These are phyloP conservation scores for Mycena sp. DNA, from an alignment of 1,284 basidiomycete species.

Conservation along the genomic window DNA sequence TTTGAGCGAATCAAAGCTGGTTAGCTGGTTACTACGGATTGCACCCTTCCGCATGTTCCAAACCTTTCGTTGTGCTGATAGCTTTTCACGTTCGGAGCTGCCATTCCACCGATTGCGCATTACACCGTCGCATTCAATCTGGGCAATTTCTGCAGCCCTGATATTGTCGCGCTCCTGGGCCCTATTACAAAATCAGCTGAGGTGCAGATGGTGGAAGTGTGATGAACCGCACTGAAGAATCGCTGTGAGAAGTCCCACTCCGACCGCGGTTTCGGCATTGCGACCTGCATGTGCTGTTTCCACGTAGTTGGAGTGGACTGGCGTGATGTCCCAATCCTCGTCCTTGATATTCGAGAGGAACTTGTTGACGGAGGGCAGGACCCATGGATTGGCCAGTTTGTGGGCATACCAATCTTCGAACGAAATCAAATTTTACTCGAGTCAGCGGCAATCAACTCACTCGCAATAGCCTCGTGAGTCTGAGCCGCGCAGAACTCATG, in stretches of 20 bases:
- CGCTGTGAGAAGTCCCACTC: background rate
- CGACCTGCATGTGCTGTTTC: conserved; percentile 9
- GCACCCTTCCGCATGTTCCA: background rate
- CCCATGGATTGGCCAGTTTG: background rate
- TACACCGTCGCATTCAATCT: background rate
- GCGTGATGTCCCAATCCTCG: conserved; percentile 1
- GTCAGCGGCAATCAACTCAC: background rate
- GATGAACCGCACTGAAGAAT: conserved; percentile 11
- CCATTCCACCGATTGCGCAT: conserved; percentile 8
- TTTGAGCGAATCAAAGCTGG: background rate
- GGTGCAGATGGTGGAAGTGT: too few relatives aligned
- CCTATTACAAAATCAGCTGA: background rate
- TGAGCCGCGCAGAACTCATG: conserved; percentile 18
- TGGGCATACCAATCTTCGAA: background rate
- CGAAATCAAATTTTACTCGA: background rate
- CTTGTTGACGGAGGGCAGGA: conserved; percentile 2
- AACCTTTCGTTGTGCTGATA: background rate
- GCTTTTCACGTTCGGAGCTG: conserved; percentile 2
- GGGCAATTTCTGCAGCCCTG: background rate
- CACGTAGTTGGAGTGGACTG: conserved; percentile 1
- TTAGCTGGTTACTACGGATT: conserved; percentile 1
- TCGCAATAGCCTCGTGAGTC: background rate
- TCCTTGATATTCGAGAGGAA: conserved; percentile 6
- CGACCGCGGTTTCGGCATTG: conserved; percentile 6
- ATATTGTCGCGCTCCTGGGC: conserved; percentile 6